Percentiles rank a stretch among this genome's conserved stretches.
Evolutionary conservation across 768 basidiomycete genomes (phyloP).

Genomic region (Rhizopogon rudus): DNA sequence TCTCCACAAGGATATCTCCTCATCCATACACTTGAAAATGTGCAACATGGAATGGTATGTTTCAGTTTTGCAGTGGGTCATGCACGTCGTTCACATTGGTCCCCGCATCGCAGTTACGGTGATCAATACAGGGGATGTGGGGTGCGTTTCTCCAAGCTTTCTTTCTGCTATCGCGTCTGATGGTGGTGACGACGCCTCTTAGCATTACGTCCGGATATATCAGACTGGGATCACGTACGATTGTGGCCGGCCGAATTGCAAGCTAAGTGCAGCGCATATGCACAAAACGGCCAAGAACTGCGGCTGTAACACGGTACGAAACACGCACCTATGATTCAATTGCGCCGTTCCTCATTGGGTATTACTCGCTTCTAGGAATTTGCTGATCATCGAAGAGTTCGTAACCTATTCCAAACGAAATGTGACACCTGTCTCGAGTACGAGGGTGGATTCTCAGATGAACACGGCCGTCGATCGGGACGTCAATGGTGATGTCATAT

Average conservation of each 20-base stretch:
- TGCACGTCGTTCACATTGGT: constrained; percentile 8
- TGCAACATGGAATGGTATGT: constrained; percentile 55
- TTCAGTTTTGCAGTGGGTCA: constrained; percentile 8
- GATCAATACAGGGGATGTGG: constrained; percentile 41
- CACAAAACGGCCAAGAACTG: constrained; percentile 59
- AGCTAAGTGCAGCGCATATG: constrained; percentile 49
- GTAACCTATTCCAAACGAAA: constrained; percentile 60
- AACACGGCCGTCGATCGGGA: constrained; percentile 27
- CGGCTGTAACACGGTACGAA: constrained; percentile 41
- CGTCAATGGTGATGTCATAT: constrained; percentile 13
- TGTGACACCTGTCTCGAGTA: constrained; percentile 52
- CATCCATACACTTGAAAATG: constrained; percentile 30
- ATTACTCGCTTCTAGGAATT: constrained; percentile 24
- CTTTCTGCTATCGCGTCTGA: constrained; percentile 2
- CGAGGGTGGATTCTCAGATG: constrained; percentile 23
- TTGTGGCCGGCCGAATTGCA: constrained; percentile 47
- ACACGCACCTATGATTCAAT: neutral
- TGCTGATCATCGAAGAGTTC: constrained; percentile 48
- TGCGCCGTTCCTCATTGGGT: neutral
- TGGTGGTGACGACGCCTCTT: neutral
- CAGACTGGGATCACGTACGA: constrained; percentile 57
- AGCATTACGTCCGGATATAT: constrained; percentile 65
- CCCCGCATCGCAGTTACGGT: constrained; percentile 24
- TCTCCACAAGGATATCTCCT: neutral
- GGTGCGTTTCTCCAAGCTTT: constrained; percentile 18